These are phyloP conservation scores for Naumovozyma baii DNA, from an alignment of 805 yeast genomes.

Conservation along the genomic window DNA sequence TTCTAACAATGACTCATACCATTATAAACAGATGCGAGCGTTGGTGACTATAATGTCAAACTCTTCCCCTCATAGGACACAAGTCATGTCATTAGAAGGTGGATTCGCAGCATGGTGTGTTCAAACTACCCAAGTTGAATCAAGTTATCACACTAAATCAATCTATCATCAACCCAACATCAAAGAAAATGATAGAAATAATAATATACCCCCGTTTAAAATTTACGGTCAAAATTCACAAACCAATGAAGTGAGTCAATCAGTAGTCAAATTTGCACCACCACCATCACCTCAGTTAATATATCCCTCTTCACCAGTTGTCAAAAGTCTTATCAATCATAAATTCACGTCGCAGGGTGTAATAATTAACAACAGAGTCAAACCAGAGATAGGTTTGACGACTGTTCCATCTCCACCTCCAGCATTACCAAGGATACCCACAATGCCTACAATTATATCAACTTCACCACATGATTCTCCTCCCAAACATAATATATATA, in stretches of 20 bases:
- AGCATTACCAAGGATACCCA: background rate
- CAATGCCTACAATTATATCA: too few species aligned
- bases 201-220: too few species aligned
- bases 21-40: slow-evolving; percentile 14
- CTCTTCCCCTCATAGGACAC: background rate
- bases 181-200: too few species aligned
- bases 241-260: too few species aligned
- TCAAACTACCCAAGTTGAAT: too few species aligned
- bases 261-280: background rate
- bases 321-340: too few species aligned
- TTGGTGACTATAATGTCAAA: slow-evolving; percentile 11
- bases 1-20: slow-evolving; percentile 8
- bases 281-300: background rate
- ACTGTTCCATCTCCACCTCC: background rate
- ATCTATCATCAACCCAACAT: too few species aligned
- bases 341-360: background rate
- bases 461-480: background rate
- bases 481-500: slow-evolving; percentile 23
- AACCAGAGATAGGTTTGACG: background rate
- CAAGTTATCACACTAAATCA: too few species aligned
- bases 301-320: background rate
- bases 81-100: too few species aligned
- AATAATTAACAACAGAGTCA: background rate
- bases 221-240: too few species aligned
- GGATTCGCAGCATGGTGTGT: too few species aligned